phyloP scores from a whole-genome alignment of 2,329 filamentous ascomycete genomes.

The Phialemoniopsis sp. region DNA sequence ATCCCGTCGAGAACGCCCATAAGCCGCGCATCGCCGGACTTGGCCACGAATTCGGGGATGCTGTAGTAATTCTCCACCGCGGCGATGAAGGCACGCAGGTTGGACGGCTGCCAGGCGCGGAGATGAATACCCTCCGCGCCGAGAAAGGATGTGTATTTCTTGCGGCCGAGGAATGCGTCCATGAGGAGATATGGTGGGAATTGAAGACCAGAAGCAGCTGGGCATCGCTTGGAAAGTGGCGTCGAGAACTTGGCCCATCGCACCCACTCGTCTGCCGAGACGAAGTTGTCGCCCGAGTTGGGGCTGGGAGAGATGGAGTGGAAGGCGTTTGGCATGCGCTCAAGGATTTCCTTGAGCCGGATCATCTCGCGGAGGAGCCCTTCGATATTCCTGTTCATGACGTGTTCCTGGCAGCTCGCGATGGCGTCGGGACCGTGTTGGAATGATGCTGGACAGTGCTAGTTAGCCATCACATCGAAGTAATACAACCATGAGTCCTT shows the following conservation, averaged over 20 bases:
- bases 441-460: constrained; percentile 33
- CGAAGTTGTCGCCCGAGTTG: constrained; percentile 45
- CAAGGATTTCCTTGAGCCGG: constrained; percentile 46
- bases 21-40: constrained; percentile 42
- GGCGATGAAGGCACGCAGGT: constrained; percentile 50
- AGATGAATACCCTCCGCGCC: constrained; percentile 48
- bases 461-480: background rate
- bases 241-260: constrained; percentile 47
- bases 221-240: constrained; percentile 43
- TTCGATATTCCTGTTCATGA: constrained; percentile 48
- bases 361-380: constrained; percentile 45
- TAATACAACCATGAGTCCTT: background rate
- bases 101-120: constrained; percentile 48
- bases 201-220: constrained; percentile 45
- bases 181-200: constrained; percentile 50
- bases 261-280: constrained; percentile 43
- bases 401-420: constrained; percentile 47
- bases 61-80: constrained; percentile 50
- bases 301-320: constrained; percentile 50
- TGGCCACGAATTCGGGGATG: constrained; percentile 47
- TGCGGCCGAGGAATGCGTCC: constrained; percentile 50
- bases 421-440: constrained; percentile 47
- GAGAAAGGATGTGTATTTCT: constrained; percentile 46
- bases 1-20: constrained; percentile 51
- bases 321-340: constrained; percentile 49